A percentile compares a stretch with the other conserved stretches of the same genome.
These are phyloP conservation scores for Starmerella potacharoeniae DNA, from an alignment of 805 yeast species.

Conservation along the genomic window DNA sequence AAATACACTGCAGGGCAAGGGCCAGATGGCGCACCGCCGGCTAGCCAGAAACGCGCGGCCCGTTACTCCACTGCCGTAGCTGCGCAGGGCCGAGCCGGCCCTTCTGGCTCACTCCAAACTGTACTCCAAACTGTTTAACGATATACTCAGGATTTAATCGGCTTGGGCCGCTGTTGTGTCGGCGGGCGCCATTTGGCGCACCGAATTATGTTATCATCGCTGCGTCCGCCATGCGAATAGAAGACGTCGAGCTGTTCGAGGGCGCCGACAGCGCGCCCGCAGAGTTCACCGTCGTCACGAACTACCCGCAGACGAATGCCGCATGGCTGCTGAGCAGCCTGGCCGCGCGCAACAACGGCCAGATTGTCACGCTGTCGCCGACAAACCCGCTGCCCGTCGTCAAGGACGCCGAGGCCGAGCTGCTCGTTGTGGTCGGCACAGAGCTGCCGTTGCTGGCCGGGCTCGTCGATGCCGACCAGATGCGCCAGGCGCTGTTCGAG, in stretches of 20 bases:
- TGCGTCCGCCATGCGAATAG: constrained; percentile 5
- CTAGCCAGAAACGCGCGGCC: no score
- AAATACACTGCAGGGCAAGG: not conserved
- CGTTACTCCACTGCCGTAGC: no score
- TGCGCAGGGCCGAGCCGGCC: no score
- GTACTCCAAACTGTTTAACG: no score
- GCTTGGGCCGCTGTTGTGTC: no score
- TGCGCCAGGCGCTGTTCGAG: constrained; percentile 29
- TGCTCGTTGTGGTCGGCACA: not conserved
- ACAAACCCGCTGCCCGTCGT: constrained; percentile 10
- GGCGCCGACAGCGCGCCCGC: not conserved
- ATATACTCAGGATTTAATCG: no score
- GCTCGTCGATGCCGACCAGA: constrained; percentile 26
- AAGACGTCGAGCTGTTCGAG: constrained; percentile 9
- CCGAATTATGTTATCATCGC: no score
- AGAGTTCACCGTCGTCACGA: constrained; percentile 20
- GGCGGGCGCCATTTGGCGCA: no score
- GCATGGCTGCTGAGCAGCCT: constrained; percentile 15
- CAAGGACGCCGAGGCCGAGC: not conserved
- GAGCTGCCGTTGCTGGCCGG: constrained; percentile 1
- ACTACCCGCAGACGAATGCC: constrained; percentile 25
- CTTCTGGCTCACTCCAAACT: no score
- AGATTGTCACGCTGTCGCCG: constrained; percentile 7
- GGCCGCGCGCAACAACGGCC: not conserved
- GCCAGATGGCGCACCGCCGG: not conserved